Evolutionary conservation across 768 basidiomycete species (phyloP).

Genomic region (Mycena albidolilacea): DNA sequence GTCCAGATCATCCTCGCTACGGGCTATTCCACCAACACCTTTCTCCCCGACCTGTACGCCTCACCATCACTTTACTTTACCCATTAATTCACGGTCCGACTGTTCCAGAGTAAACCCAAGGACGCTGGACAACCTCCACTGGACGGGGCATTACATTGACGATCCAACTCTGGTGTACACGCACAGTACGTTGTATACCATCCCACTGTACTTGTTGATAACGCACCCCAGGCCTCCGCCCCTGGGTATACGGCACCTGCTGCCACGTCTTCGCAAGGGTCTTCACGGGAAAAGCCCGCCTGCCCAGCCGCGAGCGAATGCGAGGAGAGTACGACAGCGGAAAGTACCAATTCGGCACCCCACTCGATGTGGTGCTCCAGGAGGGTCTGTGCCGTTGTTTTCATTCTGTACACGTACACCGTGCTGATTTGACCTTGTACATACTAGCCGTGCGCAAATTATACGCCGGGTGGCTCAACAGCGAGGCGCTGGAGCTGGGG

Average conservation of each 20-base stretch:
- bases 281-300: conserved; percentile 42
- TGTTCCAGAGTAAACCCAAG: conserved; percentile 18
- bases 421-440: too few species aligned
- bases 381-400: conserved; percentile 27
- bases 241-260: conserved; percentile 35
- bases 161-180: conserved; percentile 51
- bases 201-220: neutral
- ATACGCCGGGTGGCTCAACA: conserved; percentile 44
- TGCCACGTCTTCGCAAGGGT: conserved; percentile 43
- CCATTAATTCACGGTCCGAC: neutral
- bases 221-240: neutral
- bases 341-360: conserved; percentile 26
- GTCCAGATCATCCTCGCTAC: conserved; percentile 46
- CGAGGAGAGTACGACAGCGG: conserved; percentile 38
- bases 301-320: conserved; percentile 38
- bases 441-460: neutral
- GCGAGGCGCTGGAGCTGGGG: conserved; percentile 42
- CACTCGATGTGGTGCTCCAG: conserved; percentile 37
- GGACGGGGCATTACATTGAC: conserved; percentile 49
- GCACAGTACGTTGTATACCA: neutral
- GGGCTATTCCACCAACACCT: conserved; percentile 49
- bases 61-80: too few species aligned
- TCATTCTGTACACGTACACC: too few species aligned
- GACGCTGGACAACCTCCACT: conserved; percentile 34
- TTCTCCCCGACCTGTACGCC: conserved; percentile 39